Conservation (phyloP, 2,329 filamentous ascomycete species). For the Botrytis byssoidea region DNA sequence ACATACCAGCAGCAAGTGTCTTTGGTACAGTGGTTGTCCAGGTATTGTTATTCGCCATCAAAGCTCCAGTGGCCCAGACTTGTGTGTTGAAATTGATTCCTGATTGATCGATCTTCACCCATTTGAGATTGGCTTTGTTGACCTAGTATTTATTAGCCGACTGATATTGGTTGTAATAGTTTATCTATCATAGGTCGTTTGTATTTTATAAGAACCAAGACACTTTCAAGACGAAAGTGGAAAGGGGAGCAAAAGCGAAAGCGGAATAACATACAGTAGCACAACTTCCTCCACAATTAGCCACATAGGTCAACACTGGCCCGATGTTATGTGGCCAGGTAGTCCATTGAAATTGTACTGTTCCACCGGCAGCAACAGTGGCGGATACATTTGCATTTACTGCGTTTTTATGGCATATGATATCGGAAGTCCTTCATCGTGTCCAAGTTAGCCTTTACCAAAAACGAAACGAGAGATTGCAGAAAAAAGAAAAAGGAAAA, state of each 20-base stretch:
- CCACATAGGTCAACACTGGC: conserved; percentile 36
- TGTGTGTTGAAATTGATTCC: conserved; percentile 12
- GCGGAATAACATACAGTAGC: conserved; percentile 32
- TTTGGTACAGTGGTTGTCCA: conserved; percentile 16
- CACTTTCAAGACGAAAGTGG: no score
- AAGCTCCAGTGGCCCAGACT: conserved; percentile 5
- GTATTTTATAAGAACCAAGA: no score
- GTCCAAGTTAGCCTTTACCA: neutral
- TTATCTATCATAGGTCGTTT: no score
- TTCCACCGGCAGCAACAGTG: conserved; percentile 47
- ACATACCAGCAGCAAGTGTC: conserved; percentile 8
- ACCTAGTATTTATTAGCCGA: neutral
- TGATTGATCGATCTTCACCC: conserved; percentile 13
- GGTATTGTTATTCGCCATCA: conserved; percentile 13
- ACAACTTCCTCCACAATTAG: conserved; percentile 42
- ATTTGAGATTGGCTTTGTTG: conserved; percentile 15
- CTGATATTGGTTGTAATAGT: no score
- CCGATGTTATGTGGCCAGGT: conserved; percentile 50
- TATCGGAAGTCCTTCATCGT: conserved; percentile 40
- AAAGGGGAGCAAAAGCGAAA: no score
- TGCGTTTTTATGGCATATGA: conserved; percentile 50
- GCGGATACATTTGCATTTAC: conserved; percentile 44
- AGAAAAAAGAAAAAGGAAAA: no score
- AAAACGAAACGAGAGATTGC: fast-evolving
- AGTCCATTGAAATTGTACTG: conserved; percentile 49